Conservation (phyloP, 208 protist genomes). For the Tritrichomonas foetus region DNA sequence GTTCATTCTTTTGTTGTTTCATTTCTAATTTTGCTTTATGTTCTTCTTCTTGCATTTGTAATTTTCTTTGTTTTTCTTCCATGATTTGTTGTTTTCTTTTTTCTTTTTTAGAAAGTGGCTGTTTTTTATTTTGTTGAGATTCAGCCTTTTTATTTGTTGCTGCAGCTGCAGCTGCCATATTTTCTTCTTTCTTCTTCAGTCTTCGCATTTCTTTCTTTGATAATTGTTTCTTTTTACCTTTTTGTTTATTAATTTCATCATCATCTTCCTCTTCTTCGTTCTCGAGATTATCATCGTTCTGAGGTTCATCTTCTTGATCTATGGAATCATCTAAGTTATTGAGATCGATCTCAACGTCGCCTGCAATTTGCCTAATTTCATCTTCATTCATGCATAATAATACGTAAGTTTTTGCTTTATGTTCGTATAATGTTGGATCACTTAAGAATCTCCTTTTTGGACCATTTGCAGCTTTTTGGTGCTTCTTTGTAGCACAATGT, state of each 20-base stretch:
- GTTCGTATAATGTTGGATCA: neutral
- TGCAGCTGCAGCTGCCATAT: neutral
- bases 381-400: neutral
- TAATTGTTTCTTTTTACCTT: neutral
- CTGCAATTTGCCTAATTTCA: neutral
- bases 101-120: neutral
- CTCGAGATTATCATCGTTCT: neutral
- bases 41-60: neutral
- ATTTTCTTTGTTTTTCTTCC: neutral
- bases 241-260: neutral
- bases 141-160: neutral
- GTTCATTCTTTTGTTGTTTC: neutral
- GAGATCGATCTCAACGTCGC: neutral
- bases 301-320: neutral
- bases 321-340: neutral
- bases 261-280: neutral
- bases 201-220: too few relatives aligned
- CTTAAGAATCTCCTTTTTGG: neutral
- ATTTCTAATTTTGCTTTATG: neutral
- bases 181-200: neutral
- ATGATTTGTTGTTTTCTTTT: neutral
- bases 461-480: neutral
- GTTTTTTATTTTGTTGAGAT: neutral
- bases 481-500: neutral
- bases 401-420: neutral